phyloP scores from a whole-genome alignment of 331 rosid species.

The Rhamnella rubrinervis region DNA sequence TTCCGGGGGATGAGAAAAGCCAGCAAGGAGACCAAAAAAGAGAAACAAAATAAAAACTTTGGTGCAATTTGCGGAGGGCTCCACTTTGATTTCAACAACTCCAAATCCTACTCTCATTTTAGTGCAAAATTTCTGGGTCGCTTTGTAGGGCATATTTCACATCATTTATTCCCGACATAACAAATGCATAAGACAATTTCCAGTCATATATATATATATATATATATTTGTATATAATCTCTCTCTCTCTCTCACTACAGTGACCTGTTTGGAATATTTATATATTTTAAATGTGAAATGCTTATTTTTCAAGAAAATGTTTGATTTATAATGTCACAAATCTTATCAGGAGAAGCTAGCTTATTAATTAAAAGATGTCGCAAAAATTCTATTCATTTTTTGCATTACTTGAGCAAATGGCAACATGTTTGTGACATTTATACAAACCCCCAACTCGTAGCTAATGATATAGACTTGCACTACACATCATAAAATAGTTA shows the following conservation, averaged over 20 bases:
- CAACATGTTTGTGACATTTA: not conserved
- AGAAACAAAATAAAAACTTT: not conserved
- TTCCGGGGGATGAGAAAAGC: constrained; percentile 10
- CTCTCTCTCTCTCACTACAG: constrained; percentile 6
- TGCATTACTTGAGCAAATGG: not conserved
- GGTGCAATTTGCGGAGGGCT: constrained; percentile 15
- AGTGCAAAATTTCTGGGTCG: constrained; percentile 13
- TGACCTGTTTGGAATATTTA: too few species aligned
- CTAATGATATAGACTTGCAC: too few species aligned
- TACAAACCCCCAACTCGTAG: too few species aligned
- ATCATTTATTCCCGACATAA: constrained; percentile 58
- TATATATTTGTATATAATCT: too few species aligned
- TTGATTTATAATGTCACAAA: not conserved
- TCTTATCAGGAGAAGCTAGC: constrained; percentile 8
- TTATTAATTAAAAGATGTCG: too few species aligned
- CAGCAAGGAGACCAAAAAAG: constrained; percentile 8
- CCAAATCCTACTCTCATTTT: not conserved
- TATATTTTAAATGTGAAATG: constrained; percentile 13
- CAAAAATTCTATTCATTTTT: not conserved
- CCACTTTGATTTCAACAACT: constrained; percentile 3
- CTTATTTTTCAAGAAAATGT: constrained; percentile 39
- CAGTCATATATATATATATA: constrained; percentile 22
- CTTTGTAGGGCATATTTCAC: constrained; percentile 40
- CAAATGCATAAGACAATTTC: constrained; percentile 26
- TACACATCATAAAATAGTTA: too few species aligned